Base-by-base conservation (phyloP, 2,329 filamentous ascomycete species). In the Fusarium buharicum region DNA sequence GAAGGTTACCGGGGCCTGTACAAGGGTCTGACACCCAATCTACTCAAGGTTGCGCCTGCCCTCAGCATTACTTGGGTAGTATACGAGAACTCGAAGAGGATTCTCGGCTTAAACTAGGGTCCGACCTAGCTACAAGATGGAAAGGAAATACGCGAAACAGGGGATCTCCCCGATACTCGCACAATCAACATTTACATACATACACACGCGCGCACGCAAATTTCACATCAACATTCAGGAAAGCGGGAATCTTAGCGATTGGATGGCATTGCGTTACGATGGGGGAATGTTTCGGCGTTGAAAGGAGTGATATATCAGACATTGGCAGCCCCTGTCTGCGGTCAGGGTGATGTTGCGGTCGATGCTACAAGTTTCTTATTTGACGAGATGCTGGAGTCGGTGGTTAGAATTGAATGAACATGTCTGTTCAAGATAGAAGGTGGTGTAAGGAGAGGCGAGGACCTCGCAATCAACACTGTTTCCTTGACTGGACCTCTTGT, bases 61-160 rank as follows among this genome's bases (percentile, higher is more conserved):
- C 89, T 99, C 50, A 97, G 93, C 70, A 98, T 99, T 74, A 93
- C 92, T 50, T 97, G 95, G 82, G 87, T 96, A 71, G 90, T 95
- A 59, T 97, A 97, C 73, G 93, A 97, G 78, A 95, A 95, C 73
- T 87, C 91, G 51, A 97, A 97, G 81, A 86, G 83, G 69, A 74
- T 90, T 30, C 81, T 96, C 66, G 76, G 80, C 13, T 71, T 88
- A 68, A 80, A 82, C 64, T 75, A 56, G 62, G 38, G 16, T 20
- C 12, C 9, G 10, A 27, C 22, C 43, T 34, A 43, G 39, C 34
- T 17, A 6, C 30, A 22, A 27, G 17, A 59, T 16, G 53, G 53
- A 36, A 18, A 38, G 47, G 58, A 39, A 38, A 47, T 34, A 52
- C 38, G 34, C n/a, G 36, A 52, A 47, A 50, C 22, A 37, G 24